phyloP scores from a whole-genome alignment of 306 rosid species.

The Lotus japonicus region DNA sequence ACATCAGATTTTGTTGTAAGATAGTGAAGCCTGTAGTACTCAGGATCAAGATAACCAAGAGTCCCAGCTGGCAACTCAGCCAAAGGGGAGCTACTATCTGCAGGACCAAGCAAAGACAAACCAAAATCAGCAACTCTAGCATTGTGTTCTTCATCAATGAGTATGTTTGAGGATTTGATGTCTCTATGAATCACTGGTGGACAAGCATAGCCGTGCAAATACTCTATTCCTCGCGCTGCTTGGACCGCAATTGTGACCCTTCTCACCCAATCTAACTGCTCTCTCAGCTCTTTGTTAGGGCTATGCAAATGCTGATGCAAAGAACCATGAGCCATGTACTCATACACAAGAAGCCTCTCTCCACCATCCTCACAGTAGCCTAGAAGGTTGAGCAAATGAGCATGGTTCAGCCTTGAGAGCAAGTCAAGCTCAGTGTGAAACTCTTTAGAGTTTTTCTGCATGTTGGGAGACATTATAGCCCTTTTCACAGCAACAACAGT shows the following conservation, averaged over 20 bases:
- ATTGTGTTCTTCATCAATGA: constrained; percentile 92
- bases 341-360: constrained; percentile 84
- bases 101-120: constrained; percentile 71
- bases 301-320: constrained; percentile 85
- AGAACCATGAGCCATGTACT: constrained; percentile 94
- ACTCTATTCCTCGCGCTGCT: constrained; percentile 90
- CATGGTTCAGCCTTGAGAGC: constrained; percentile 77
- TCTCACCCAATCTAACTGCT: constrained; percentile 85
- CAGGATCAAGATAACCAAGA: constrained; percentile 95
- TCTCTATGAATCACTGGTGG: constrained; percentile 91
- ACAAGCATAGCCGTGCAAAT: constrained; percentile 83
- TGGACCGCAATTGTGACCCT: constrained; percentile 90
- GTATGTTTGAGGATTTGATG: constrained; percentile 90
- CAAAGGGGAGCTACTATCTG: constrained; percentile 80
- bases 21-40: constrained; percentile 92
- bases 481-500: constrained; percentile 85
- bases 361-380: constrained; percentile 91
- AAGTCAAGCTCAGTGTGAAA: constrained; percentile 86
- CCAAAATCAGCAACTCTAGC: constrained; percentile 97
- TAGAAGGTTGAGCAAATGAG: constrained; percentile 78
- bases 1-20: constrained; percentile 96
- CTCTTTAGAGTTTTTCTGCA: constrained; percentile 79
- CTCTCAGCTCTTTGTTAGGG: constrained; percentile 47
- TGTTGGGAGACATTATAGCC: constrained; percentile 67
- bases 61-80: constrained; percentile 96